phyloP scores from a whole-genome alignment of 2,329 filamentous ascomycete species.

The Lachnellula cervina region DNA sequence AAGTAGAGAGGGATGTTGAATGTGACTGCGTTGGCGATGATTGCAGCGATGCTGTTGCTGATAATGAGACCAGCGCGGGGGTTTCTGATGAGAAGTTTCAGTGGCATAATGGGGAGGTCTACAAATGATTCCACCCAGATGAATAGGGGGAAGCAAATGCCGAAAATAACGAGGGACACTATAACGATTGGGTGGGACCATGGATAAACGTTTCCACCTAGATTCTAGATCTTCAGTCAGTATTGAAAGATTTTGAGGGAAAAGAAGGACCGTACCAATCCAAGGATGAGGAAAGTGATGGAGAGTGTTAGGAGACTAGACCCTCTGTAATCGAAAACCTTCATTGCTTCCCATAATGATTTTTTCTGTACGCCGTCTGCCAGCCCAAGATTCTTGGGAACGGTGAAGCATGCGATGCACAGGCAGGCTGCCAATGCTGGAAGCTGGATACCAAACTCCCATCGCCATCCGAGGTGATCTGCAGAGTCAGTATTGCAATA shows the following conservation, averaged over 20 bases:
- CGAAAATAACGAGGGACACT: slow-evolving; percentile 44
- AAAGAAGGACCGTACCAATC: slow-evolving; percentile 40
- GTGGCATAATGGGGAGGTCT: slow-evolving; percentile 54
- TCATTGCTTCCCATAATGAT: slow-evolving; percentile 44
- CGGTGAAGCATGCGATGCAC: slow-evolving; percentile 40
- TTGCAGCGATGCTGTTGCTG: slow-evolving; percentile 47
- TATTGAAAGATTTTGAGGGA: background rate
- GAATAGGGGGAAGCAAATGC: slow-evolving; percentile 45
- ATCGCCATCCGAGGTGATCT: slow-evolving; percentile 65
- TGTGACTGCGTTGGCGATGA: slow-evolving; percentile 50
- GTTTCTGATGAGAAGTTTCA: slow-evolving; percentile 44
- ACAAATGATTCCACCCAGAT: slow-evolving; percentile 48
- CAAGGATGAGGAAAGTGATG: slow-evolving; percentile 53
- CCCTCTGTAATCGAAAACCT: slow-evolving; percentile 52
- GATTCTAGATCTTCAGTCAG: slow-evolving; percentile 38
- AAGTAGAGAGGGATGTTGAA: slow-evolving; percentile 70
- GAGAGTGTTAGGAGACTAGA: slow-evolving; percentile 48
- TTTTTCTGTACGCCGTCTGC: slow-evolving; percentile 39
- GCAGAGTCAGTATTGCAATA: no score
- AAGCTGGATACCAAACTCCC: slow-evolving; percentile 63
- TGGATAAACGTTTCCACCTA: slow-evolving; percentile 59
- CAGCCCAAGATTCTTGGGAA: slow-evolving; percentile 51
- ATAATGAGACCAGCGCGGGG: slow-evolving; percentile 56
- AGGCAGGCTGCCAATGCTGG: slow-evolving; percentile 46
- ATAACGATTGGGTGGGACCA: slow-evolving; percentile 59